A percentile compares a stretch with the other conserved stretches of the same genome.
These are phyloP conservation scores for Microcera coccophila DNA, from an alignment of 2,329 filamentous ascomycete genomes.

Conservation along the genomic window DNA sequence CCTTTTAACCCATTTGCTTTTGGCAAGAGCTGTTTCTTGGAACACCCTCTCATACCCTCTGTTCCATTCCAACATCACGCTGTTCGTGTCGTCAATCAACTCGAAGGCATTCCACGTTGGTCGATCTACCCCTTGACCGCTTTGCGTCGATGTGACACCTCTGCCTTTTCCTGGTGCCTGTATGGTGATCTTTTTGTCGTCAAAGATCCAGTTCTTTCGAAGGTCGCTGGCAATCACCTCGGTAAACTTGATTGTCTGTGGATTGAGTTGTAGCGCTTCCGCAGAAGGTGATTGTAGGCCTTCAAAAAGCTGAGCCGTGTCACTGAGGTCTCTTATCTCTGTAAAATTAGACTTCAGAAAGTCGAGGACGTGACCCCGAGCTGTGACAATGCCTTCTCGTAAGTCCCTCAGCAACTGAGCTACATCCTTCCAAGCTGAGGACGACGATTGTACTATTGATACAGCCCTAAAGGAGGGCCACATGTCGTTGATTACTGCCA, in stretches of 20 bases:
- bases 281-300: constrained; percentile 12
- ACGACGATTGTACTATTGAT: constrained; percentile 9
- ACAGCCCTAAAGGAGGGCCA: constrained; percentile 29
- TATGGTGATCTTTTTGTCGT: constrained; percentile 33
- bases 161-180: constrained; percentile 35
- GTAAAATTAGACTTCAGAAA: no score
- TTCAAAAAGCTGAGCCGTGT: constrained; percentile 21
- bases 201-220: constrained; percentile 41
- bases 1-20: no score
- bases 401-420: no score
- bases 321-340: no score
- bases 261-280: constrained; percentile 10
- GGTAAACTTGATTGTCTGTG: constrained; percentile 38
- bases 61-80: constrained; percentile 32
- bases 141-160: constrained; percentile 31
- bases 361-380: no score
- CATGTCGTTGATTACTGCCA: constrained; percentile 28
- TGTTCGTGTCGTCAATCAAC: constrained; percentile 31
- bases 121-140: constrained; percentile 32
- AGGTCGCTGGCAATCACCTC: constrained; percentile 44
- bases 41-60: constrained; percentile 30
- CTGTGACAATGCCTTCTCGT: no score
- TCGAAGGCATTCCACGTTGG: constrained; percentile 30
- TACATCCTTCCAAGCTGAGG: constrained; percentile 18
- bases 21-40: constrained; percentile 2